These are phyloP conservation scores for Xylaria digitata DNA, from an alignment of 2,329 filamentous ascomycete genomes.

Conservation along the genomic window DNA sequence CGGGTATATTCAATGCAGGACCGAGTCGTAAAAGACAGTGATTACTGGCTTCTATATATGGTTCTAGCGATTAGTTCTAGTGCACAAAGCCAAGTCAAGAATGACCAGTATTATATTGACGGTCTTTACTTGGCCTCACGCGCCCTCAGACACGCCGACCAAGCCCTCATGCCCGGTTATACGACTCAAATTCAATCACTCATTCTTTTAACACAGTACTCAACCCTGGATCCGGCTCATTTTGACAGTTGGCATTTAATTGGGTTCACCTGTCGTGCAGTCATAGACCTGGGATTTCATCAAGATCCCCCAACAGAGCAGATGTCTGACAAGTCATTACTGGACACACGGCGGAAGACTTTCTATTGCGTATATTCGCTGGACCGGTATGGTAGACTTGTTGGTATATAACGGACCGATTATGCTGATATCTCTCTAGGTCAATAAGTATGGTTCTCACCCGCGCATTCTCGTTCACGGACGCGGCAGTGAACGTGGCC, in stretches of 20 bases:
- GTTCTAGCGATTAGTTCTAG: conserved; percentile 85
- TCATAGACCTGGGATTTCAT: conserved; percentile 91
- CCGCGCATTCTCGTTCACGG: conserved; percentile 91
- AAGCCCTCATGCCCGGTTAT: conserved; percentile 86
- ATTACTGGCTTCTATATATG: conserved; percentile 90
- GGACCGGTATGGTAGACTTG: conserved; percentile 71
- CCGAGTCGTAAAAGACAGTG: conserved; percentile 72
- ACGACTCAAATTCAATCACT: conserved; percentile 88
- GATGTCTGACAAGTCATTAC: conserved; percentile 71
- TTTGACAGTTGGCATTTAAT: conserved; percentile 96
- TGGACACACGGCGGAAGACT: conserved; percentile 83
- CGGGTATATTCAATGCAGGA: conserved; percentile 80
- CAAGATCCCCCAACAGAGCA: conserved; percentile 85
- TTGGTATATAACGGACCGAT: not conserved
- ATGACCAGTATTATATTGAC: conserved; percentile 70
- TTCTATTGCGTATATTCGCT: conserved; percentile 93
- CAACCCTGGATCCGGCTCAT: conserved; percentile 87
- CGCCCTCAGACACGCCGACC: conserved; percentile 82
- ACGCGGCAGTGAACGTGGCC: conserved; percentile 86
- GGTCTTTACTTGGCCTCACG: conserved; percentile 68
- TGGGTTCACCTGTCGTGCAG: conserved; percentile 86
- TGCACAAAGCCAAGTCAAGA: conserved; percentile 75
- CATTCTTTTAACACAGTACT: conserved; percentile 86
- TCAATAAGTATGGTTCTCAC: conserved; percentile 88
- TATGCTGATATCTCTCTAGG: conserved; percentile 29